A percentile compares a stretch with the other conserved stretches of the same genome.
Conservation (phyloP, 2,329 filamentous ascomycete species). For the Phialocephala sp. region DNA sequence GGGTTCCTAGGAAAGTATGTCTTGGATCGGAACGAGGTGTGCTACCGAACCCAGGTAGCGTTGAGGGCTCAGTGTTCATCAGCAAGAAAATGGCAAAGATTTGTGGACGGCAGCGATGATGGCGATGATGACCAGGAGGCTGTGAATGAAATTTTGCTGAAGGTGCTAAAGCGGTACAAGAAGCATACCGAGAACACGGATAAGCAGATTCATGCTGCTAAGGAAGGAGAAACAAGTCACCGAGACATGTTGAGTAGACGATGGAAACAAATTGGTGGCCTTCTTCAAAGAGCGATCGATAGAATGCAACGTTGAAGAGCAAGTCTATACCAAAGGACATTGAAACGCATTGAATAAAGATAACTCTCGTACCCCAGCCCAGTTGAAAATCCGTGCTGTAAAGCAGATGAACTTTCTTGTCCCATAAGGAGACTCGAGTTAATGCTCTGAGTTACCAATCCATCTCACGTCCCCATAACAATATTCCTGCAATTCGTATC, state of each 20-base stretch:
- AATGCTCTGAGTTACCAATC: neutral
- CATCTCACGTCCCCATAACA: neutral
- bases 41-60: constrained; percentile 62
- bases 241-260: constrained; percentile 31
- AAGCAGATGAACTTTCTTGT: neutral
- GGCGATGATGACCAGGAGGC: constrained; percentile 49
- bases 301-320: constrained; percentile 26
- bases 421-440: neutral
- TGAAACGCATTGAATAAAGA: neutral
- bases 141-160: constrained; percentile 48
- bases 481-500: neutral
- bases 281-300: constrained; percentile 29
- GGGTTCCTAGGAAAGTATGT: constrained; percentile 59
- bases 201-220: constrained; percentile 18
- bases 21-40: constrained; percentile 56
- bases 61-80: constrained; percentile 49
- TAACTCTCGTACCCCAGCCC: neutral
- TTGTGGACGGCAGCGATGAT: constrained; percentile 53
- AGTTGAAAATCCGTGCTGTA: neutral
- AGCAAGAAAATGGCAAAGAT: constrained; percentile 50
- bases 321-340: neutral
- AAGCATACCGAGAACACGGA: constrained; percentile 24
- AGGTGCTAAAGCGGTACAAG: constrained; percentile 29
- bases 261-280: constrained; percentile 35
- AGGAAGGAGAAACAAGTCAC: constrained; percentile 29